Percentiles rank a stretch among this genome's conserved stretches.
These are phyloP conservation scores for Conringia planisiliqua DNA, from an alignment of 345 rosid species.

Conservation along the genomic window DNA sequence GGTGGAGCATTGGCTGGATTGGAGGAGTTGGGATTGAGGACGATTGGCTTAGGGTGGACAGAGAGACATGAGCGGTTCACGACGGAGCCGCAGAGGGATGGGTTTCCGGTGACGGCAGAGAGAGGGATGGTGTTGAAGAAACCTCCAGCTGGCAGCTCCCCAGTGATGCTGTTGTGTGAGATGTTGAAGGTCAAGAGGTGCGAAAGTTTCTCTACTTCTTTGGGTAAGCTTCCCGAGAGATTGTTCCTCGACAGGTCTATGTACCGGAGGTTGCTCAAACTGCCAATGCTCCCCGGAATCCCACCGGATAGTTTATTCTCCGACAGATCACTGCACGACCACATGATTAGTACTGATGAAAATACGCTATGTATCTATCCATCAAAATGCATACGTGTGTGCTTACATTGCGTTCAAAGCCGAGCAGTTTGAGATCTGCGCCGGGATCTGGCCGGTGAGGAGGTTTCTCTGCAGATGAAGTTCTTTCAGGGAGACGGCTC, in stretches of 20 bases:
- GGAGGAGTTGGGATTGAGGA: constrained; percentile 88
- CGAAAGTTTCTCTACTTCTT: constrained; percentile 72
- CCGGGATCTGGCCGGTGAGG: constrained; percentile 68
- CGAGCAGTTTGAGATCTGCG: constrained; percentile 53
- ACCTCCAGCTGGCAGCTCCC: constrained; percentile 88
- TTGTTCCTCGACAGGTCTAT: constrained; percentile 74
- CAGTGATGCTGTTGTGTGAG: constrained; percentile 71
- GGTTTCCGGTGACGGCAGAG: constrained; percentile 70
- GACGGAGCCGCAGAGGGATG: constrained; percentile 82
- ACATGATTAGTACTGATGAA: neutral
- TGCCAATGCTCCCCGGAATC: constrained; percentile 61
- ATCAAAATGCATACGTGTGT: no score
- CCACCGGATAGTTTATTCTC: constrained; percentile 66
- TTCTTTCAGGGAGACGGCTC: constrained; percentile 51
- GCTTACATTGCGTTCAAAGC: constrained; percentile 65
- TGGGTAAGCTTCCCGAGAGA: constrained; percentile 70
- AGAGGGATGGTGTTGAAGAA: constrained; percentile 86
- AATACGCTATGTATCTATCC: no score
- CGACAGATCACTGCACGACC: constrained; percentile 52
- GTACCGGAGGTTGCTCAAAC: constrained; percentile 53
- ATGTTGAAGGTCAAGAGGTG: constrained; percentile 65
- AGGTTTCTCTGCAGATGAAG: constrained; percentile 61
- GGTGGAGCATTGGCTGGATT: constrained; percentile 42
- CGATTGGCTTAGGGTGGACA: constrained; percentile 88
- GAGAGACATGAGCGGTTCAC: constrained; percentile 82